Evolutionary conservation across 2,329 filamentous ascomycete species (phyloP), one percentile per base, ranked within the genome.

Genomic region (Beauveria medogensis): DNA sequence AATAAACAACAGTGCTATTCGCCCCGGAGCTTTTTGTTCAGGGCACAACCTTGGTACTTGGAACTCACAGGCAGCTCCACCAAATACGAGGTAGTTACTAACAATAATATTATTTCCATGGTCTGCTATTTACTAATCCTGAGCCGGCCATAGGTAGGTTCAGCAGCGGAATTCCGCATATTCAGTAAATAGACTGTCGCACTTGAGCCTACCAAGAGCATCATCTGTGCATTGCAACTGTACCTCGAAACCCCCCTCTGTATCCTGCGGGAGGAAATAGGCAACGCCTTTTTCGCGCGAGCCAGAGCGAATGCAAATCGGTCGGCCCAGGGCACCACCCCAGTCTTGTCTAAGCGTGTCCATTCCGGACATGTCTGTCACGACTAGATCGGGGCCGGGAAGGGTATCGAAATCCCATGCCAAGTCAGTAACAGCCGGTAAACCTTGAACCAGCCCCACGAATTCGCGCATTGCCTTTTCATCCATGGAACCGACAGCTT

Each of bases 111-210:
- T 14, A 37, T 14, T 37, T 12, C 12, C 14, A 37, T 37, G 34
- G 34, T 14, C 34, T 37, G 34, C 34, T 37, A 37, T 37, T 37
- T 37, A 37, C 12, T 37, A 37, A 37, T 14, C 34, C 12, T 37
- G 34, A 37, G 12, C 34, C 34, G 12, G 34, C 34, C 34, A 37
- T 14, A 37, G 30, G 10, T 30, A 34, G 34, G 34, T 20, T 46
- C n/a, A 37, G 50, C 28, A 22, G 24, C 50, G 26, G 20, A 53
- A 40, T 40, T 26, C 12, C 3, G 26, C 26, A 20, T 53, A 40
- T 40, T 0, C 76, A 75, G 18, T 72, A 73, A 58, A 58, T 1
- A 58, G 10, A 7, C 34, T 24, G 20, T 58, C 55, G 5, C 6
- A 5, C 22, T 57, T 34, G 10, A 57, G 40, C 5, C 41, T 20